Percentiles rank a stretch among this genome's conserved stretches.
Conservation (phyloP, 1,284 basidiomycete species). For the Ustilago lituana region DNA sequence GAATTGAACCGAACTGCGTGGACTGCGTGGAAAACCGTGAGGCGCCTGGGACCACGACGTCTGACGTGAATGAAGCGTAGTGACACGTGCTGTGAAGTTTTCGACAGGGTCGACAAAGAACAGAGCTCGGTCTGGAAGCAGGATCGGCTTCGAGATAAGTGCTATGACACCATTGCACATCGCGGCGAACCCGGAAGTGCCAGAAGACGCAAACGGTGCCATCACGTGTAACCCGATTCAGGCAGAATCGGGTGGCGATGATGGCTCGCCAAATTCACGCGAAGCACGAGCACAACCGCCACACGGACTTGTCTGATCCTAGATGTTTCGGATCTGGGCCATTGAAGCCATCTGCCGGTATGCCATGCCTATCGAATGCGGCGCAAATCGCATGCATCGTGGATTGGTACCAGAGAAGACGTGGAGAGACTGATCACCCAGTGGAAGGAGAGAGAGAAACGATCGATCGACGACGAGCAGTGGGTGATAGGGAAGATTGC, state of each 20-base stretch:
- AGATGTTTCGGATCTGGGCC: background rate
- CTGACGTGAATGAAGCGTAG: background rate
- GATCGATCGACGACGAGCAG: too few relatives aligned
- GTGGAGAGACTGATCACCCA: too few relatives aligned
- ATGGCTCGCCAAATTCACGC: background rate
- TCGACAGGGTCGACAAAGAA: background rate
- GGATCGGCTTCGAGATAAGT: too few relatives aligned
- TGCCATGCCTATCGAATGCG: too few relatives aligned
- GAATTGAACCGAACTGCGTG: background rate
- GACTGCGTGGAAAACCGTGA: background rate
- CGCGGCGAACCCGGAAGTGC: background rate
- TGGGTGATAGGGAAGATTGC: too few relatives aligned
- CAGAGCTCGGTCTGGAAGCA: background rate
- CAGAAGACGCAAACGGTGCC: background rate
- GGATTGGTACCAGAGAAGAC: too few relatives aligned
- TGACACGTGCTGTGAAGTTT: too few relatives aligned
- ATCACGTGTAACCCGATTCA: constrained; percentile 9
- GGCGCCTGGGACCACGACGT: background rate
- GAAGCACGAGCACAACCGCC: background rate
- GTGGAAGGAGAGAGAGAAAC: too few relatives aligned
- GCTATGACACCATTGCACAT: constrained; percentile 28
- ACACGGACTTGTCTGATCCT: constrained; percentile 2
- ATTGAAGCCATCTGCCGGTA: too few relatives aligned
- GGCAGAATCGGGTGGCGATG: background rate
- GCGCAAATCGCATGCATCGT: too few relatives aligned